Evolutionary conservation across 164 flowering plant genomes (phyloP).

Genomic region (Tetrastigma voinierianum): DNA sequence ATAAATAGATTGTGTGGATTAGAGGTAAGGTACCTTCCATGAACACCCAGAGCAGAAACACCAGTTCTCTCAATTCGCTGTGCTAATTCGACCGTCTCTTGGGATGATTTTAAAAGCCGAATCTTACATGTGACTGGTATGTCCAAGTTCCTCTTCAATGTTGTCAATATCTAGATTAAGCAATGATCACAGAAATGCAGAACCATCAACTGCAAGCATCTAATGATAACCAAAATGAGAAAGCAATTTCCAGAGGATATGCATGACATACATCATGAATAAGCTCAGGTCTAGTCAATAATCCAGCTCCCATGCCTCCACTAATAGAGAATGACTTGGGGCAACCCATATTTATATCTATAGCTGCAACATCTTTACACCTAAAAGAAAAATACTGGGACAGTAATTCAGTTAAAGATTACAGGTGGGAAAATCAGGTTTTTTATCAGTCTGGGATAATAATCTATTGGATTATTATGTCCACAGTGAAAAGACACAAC

Average conservation of each 20-base stretch:
- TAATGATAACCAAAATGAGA: too few species aligned
- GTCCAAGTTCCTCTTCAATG: conserved; percentile 78
- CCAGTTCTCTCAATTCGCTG: conserved; percentile 88
- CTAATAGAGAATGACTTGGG: conserved; percentile 89
- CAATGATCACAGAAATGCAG: background rate
- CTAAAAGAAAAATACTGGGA: conserved; percentile 33
- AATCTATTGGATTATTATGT: too few species aligned
- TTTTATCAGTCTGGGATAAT: too few species aligned
- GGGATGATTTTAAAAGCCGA: conserved; percentile 71
- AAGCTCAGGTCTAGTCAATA: conserved; percentile 80
- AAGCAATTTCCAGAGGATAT: background rate
- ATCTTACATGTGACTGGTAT: conserved; percentile 91
- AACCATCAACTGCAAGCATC: background rate
- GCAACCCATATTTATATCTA: conserved; percentile 98
- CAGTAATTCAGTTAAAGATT: conserved; percentile 2
- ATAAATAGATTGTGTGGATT: background rate
- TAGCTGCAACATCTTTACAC: conserved; percentile 91
- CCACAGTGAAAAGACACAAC: too few species aligned
- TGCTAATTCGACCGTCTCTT: conserved; percentile 86
- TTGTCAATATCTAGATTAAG: conserved; percentile 57
- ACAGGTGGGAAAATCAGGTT: too few species aligned
- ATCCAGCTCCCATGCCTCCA: conserved; percentile 99
- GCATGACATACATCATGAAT: conserved; percentile 78
- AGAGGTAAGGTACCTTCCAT: conserved; percentile 64
- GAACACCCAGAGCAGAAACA: conserved; percentile 87